A percentile compares a stretch with the other conserved stretches of the same genome.
These are phyloP conservation scores for Trypanosoma brucei DNA, from an alignment of 208 protist genomes.

Conservation along the genomic window DNA sequence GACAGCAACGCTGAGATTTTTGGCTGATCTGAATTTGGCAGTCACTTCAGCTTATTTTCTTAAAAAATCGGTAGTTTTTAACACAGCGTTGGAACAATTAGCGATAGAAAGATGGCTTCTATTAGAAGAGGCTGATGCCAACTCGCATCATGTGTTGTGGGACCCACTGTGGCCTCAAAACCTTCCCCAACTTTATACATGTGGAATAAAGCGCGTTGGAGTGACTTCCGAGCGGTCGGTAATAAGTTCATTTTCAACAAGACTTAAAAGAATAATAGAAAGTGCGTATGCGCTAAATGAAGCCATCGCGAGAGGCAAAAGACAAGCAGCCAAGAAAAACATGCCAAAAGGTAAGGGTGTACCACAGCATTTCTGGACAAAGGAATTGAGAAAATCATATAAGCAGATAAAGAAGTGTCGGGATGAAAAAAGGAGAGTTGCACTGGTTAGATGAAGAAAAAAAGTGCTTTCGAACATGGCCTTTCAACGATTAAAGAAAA, in stretches of 20 bases:
- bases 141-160: constrained; percentile 1
- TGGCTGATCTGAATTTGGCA: background rate
- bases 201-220: constrained; percentile 16
- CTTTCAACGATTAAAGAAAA: background rate
- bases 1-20: background rate
- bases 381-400: constrained; percentile 9
- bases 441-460: constrained; percentile 1
- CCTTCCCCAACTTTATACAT: background rate
- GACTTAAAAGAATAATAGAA: background rate
- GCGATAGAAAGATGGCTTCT: background rate
- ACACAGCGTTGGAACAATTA: background rate
- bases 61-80: background rate
- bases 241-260: background rate
- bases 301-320: background rate
- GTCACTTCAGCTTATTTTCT: constrained; percentile 10
- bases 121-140: constrained; percentile 3
- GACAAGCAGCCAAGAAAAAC: background rate
- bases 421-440: background rate
- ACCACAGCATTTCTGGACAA: constrained; percentile 12
- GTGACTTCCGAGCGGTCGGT: background rate
- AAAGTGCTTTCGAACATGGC: constrained; percentile 6
- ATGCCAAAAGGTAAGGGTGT: background rate
- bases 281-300: background rate
- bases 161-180: background rate
- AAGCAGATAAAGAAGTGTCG: background rate